Evolutionary conservation across 2,329 filamentous ascomycete species (phyloP).

Genomic region (Chaetoscypha palmicola): DNA sequence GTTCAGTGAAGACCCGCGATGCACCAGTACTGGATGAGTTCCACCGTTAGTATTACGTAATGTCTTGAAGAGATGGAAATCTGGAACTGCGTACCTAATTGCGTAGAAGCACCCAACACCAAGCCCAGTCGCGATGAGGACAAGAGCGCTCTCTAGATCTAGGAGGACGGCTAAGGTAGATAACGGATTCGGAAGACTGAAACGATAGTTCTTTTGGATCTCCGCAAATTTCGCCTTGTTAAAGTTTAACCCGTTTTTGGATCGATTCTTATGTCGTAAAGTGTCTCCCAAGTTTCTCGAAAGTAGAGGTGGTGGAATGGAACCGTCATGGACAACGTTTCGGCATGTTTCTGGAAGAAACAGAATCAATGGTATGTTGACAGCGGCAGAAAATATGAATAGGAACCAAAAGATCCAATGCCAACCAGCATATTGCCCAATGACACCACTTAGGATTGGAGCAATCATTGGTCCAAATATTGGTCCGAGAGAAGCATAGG

Average conservation of each 20-base stretch:
- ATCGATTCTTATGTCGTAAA: conserved; percentile 13
- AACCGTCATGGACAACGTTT: conserved; percentile 47
- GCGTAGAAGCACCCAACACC: conserved; percentile 46
- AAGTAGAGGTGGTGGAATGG: conserved; percentile 46
- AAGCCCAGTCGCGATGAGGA: conserved; percentile 36
- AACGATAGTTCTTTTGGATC: conserved; percentile 27
- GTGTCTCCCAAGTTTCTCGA: conserved; percentile 47
- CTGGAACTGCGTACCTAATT: conserved; percentile 17
- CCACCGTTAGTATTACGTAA: too few species aligned
- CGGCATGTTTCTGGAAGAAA: conserved; percentile 47
- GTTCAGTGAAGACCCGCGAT: conserved; percentile 38
- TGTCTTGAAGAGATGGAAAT: too few species aligned
- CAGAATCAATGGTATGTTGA: conserved; percentile 20
- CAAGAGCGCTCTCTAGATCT: conserved; percentile 37
- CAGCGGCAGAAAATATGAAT: conserved; percentile 14
- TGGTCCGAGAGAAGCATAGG: conserved; percentile 49
- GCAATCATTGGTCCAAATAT: conserved; percentile 36
- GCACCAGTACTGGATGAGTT: conserved; percentile 4
- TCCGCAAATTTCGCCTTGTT: conserved; percentile 25
- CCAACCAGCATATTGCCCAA: conserved; percentile 22
- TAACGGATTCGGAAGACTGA: conserved; percentile 34
- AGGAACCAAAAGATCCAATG: conserved; percentile 45
- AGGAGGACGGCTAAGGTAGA: conserved; percentile 36
- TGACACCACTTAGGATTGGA: conserved; percentile 23
- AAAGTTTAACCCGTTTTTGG: conserved; percentile 10